Base-by-base conservation (phyloP, 2,329 filamentous ascomycete species). In the Diplocarpon mali region DNA sequence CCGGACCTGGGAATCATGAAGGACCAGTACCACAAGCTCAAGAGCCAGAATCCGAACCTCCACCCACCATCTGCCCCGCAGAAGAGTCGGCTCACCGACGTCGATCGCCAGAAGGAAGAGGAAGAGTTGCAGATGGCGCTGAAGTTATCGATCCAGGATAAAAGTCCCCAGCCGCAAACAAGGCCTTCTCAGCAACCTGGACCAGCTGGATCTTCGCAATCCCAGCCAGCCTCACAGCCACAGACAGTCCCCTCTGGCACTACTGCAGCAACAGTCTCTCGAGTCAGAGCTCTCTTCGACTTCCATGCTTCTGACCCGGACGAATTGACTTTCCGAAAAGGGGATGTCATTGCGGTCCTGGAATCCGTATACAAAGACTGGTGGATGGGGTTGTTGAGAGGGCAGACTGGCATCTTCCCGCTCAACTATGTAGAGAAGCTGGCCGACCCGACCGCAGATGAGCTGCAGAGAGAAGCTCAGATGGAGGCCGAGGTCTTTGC, bases 291-390 rank as follows among this genome's bases (percentile, higher is more conserved):
- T 1, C 72, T 96, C 37, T 98, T 86, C 62, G 92, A 98, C 64
- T 98, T 98, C 64, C 80, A 84, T 40, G 90, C 92, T 2, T 93
- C 89, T 0, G 92, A 98, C 64, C 79, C 88, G 0, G 92, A 90
- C 38, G 92, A 98, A 68, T 71, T 98, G 50, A 88, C 94, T 56
- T 98, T 98, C 64, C 84, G 89, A 56, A 95, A 94, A 67, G 90
- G 92, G 24, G 92, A 98, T 62, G 83, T 96, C 34, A 98, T 98
- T 63, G 90, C 92, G 1, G 92, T 98, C 13, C 72, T 98, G 34
- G 92, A 96, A 65, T 95, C 89, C 1, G 92, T 96, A 1, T 98
- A 93, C 69, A 98, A 96, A 66, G 92, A 98, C 65, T 98, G 92
- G 92, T 98, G 92, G 92, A 90, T 94, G 57, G 92, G 92, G 1